Evolutionary conservation across 2,329 filamentous ascomycete genomes (phyloP).

Genomic region (Herpotrichia juniperi): DNA sequence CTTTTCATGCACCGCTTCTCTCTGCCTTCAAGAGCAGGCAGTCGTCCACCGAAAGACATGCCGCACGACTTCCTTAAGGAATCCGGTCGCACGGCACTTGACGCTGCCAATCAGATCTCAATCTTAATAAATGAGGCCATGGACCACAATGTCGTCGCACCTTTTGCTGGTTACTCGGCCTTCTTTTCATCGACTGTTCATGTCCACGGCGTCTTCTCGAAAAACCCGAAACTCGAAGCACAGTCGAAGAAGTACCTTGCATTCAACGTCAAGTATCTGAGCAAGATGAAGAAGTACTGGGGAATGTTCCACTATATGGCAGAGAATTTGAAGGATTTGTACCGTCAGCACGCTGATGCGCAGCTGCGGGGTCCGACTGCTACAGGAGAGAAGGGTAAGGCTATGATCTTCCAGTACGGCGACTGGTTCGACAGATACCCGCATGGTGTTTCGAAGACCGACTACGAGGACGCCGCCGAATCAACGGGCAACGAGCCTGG

Average conservation of each 20-base stretch:
- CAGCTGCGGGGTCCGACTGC: constrained; percentile 68
- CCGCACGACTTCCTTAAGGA: constrained; percentile 79
- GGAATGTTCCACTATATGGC: constrained; percentile 98
- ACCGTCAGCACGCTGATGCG: constrained; percentile 83
- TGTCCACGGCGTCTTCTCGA: constrained; percentile 88
- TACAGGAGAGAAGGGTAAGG: constrained; percentile 35
- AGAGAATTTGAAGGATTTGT: constrained; percentile 88
- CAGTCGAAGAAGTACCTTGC: constrained; percentile 83
- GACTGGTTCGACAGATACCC: constrained; percentile 98
- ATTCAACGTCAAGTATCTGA: constrained; percentile 86
- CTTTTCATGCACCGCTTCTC: constrained; percentile 91
- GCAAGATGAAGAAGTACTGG: constrained; percentile 97
- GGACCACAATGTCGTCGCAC: constrained; percentile 80
- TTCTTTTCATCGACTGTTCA: constrained; percentile 96
- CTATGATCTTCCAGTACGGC: constrained; percentile 86
- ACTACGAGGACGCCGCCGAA: constrained; percentile 78
- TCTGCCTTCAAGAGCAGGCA: constrained; percentile 70
- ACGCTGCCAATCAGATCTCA: constrained; percentile 86
- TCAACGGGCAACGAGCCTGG: constrained; percentile 75
- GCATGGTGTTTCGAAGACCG: constrained; percentile 82
- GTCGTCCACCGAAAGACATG: constrained; percentile 70
- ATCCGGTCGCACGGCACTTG: constrained; percentile 76
- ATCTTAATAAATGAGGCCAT: constrained; percentile 81
- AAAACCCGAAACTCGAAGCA: constrained; percentile 75
- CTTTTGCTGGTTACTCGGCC: constrained; percentile 93